phyloP scores from a whole-genome alignment of 176 grass and related monocot genomes.

The Urochloa ruziziensis region DNA sequence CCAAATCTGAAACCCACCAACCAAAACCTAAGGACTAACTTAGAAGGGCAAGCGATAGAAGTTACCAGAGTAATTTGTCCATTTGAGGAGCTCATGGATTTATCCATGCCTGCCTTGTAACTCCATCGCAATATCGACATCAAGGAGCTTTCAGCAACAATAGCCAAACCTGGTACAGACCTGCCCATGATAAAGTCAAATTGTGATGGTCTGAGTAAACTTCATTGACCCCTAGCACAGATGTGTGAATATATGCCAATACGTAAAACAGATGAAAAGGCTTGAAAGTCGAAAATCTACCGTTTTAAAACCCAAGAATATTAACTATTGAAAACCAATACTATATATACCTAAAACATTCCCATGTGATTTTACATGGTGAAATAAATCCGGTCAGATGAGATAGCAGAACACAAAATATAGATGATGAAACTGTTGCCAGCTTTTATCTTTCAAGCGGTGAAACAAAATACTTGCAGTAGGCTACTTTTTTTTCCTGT shows the following conservation, averaged over 20 bases:
- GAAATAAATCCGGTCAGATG: neutral
- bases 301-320: slow-evolving; percentile 16
- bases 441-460: slow-evolving; percentile 9
- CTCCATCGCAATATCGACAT: slow-evolving; percentile 94
- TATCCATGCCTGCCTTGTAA: slow-evolving; percentile 96
- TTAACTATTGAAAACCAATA: neutral
- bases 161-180: slow-evolving; percentile 59
- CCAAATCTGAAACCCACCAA: slow-evolving; percentile 18
- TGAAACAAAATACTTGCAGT: slow-evolving; percentile 20
- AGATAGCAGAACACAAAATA: neutral
- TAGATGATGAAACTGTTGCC: neutral
- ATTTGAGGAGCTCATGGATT: slow-evolving; percentile 73
- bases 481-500: neutral
- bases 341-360: slow-evolving; percentile 9
- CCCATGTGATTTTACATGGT: neutral
- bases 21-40: slow-evolving; percentile 14
- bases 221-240: neutral
- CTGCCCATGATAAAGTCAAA: slow-evolving; percentile 50
- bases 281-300: neutral
- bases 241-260: neutral
- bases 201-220: slow-evolving; percentile 13
- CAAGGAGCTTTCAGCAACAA: slow-evolving; percentile 64
- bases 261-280: neutral
- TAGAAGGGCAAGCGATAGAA: slow-evolving; percentile 23
- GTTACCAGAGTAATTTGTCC: slow-evolving; percentile 80